Percentiles rank a stretch among this genome's conserved stretches.
Conservation (phyloP, 306 rosid genomes). For the Inga leiocalycina region DNA sequence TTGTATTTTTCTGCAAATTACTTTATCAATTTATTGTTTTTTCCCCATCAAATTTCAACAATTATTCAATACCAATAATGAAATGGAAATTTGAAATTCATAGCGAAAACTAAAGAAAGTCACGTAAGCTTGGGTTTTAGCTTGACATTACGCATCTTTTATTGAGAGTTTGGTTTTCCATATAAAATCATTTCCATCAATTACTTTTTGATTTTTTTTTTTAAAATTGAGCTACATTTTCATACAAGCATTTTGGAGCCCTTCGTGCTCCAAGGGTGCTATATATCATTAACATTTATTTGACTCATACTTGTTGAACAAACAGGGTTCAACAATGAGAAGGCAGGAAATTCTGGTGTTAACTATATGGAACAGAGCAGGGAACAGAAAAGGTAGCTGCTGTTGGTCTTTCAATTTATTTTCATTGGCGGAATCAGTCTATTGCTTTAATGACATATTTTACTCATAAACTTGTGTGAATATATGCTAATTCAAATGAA, state of each 20-base stretch:
- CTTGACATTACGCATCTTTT: neutral
- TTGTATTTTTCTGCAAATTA: neutral
- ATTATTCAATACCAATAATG: neutral
- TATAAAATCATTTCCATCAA: neutral
- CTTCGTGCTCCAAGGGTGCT: neutral
- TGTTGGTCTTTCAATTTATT: slow-evolving; percentile 25
- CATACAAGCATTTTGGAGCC: neutral
- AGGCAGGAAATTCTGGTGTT: slow-evolving; percentile 40
- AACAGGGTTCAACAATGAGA: slow-evolving; percentile 60
- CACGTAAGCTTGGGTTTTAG: neutral
- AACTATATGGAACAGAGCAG: slow-evolving; percentile 47
- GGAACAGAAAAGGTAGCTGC: slow-evolving; percentile 61
- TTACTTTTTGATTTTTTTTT: too few relatives aligned
- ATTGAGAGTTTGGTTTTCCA: neutral
- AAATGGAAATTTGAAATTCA: neutral
- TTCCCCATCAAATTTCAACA: neutral
- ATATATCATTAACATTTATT: neutral
- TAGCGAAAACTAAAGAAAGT: neutral
- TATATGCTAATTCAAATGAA: neutral
- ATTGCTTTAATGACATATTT: too few relatives aligned
- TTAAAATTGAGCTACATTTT: neutral
- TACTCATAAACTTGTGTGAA: neutral
- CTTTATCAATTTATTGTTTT: neutral
- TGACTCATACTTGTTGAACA: slow-evolving; percentile 34
- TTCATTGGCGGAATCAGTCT: slow-evolving; percentile 5